Evolutionary conservation across 2,329 filamentous ascomycete genomes (phyloP), one percentile per base, ranked within the genome.

Genomic region (Phialocephala subalpina): DNA sequence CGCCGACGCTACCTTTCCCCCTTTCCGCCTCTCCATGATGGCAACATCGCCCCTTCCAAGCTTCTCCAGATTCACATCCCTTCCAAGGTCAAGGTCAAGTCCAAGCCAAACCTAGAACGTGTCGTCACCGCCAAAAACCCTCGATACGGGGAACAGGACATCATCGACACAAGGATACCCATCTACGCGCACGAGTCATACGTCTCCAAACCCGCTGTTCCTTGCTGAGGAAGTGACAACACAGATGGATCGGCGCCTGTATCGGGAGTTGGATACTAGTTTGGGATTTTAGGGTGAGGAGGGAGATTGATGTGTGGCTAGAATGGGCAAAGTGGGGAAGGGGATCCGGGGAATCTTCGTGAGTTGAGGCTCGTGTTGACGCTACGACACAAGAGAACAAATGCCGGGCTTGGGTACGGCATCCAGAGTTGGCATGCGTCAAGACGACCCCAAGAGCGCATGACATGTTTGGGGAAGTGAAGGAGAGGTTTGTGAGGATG

Each of bases 321-420:
- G 27, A 25, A 18, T 18, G 25, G 9, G 5, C 11, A 33, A 18
- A 35, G 52, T 20, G 33, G 52, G 27, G 33, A 38, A 9, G 33
- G 52, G 27, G 33, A 38, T 57, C 55, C 55, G 55, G 55, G 55
- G 55, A 57, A 57, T 57, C 55, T 57, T 57, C 55, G 55, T 57
- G 52, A 25, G 7, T 52, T 55, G 35, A 20, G 33, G 18, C 29
- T 57, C 12, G 33, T 36, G 29, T 3, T 14, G 8, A 16, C 8
- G 33, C 20, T 36, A 6, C 38, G 38, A 14, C 38, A 42, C 3
- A 12, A 33, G 29, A 33, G n/a, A 33, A 33, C 29, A 9, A 9
- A 33, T 33, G 29, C 29, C 29, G 29, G 9, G 29, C 29, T 33
- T 33, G 29, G 29, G 29, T 33, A 9, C 29, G 29, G 29, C 29